Percentiles rank a stretch among this genome's conserved stretches.
Conservation (phyloP, 495 filamentous ascomycete species). For the Penicillium pancosmium region DNA sequence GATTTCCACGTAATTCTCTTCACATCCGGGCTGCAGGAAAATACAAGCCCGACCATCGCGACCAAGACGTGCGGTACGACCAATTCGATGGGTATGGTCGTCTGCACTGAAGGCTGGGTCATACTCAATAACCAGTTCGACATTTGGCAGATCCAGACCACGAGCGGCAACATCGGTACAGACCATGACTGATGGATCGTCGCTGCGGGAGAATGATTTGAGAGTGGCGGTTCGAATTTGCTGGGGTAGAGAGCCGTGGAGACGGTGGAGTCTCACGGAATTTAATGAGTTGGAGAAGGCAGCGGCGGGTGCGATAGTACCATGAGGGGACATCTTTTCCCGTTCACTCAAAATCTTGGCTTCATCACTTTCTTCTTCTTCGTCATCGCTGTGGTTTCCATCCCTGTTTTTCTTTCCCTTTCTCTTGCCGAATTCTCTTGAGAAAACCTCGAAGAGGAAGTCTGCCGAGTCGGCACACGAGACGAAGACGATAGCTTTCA, state of each 20-base stretch:
- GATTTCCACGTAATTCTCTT: conserved; percentile 85
- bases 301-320: conserved; percentile 54
- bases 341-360: conserved; percentile 23
- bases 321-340: conserved; percentile 37
- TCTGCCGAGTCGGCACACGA: conserved; percentile 96
- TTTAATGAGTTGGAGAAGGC: conserved; percentile 54
- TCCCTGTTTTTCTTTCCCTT: conserved; percentile 29
- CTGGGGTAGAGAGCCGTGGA: conserved; percentile 94
- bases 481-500: conserved; percentile 95
- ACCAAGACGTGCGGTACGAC: conserved; percentile 91
- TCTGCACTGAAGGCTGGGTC: conserved; percentile 89
- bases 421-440: conserved; percentile 44
- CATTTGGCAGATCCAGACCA: conserved; percentile 89
- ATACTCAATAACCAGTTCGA: conserved; percentile 92
- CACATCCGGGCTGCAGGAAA: conserved; percentile 85
- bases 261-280: conserved; percentile 72
- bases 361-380: conserved; percentile 27
- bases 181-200: conserved; percentile 74
- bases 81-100: conserved; percentile 92
- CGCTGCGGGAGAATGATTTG: conserved; percentile 66
- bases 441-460: conserved; percentile 92
- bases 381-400: conserved; percentile 19
- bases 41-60: conserved; percentile 83
- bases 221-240: conserved; percentile 83
- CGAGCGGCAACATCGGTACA: conserved; percentile 95